A percentile compares a stretch with the other conserved stretches of the same genome.
Conservation (phyloP, 495 filamentous ascomycete genomes). For the Hypoxylon lienhwacheense region DNA sequence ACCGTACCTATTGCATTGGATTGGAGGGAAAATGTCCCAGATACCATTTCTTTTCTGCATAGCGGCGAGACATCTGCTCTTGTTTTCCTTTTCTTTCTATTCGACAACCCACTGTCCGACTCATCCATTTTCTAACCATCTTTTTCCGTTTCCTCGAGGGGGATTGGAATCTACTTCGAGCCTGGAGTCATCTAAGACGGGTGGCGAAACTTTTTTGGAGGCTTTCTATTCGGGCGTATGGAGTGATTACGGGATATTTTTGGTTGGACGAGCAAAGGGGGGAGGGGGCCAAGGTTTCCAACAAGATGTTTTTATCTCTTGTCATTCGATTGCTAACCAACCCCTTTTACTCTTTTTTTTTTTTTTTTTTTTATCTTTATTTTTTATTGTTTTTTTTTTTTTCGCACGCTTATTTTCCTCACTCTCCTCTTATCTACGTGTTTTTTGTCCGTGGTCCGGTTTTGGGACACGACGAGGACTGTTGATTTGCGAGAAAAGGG, state of each 20-base stretch:
- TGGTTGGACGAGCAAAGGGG: conserved; percentile 25
- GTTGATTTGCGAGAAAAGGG: conserved; percentile 5
- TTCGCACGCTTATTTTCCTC: not conserved
- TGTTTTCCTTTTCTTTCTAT: too few species aligned
- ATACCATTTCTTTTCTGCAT: conserved; percentile 37
- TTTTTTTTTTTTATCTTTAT: conserved; percentile 3
- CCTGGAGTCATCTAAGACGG: conserved; percentile 35
- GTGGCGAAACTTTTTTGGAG: conserved; percentile 16
- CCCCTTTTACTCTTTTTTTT: too few species aligned
- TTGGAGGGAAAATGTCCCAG: conserved; percentile 31
- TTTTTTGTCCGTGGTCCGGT: conserved; percentile 21
- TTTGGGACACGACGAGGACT: conserved; percentile 10
- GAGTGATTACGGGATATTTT: conserved; percentile 17
- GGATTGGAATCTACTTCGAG: conserved; percentile 29
- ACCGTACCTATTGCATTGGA: conserved; percentile 32
- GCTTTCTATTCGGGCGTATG: conserved; percentile 22
- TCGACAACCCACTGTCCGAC: conserved; percentile 2
- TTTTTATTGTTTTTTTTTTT: not conserved
- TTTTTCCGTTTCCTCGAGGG: conserved; percentile 10
- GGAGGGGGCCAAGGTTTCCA: conserved; percentile 16
- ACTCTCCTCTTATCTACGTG: not conserved
- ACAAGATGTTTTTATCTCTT: conserved; percentile 10
- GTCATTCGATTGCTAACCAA: conserved; percentile 5
- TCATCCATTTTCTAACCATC: conserved; percentile 1
- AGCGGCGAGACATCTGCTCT: conserved; percentile 33